Evolutionary conservation across 192 early-diverging fungal genomes (phyloP), one percentile per base, ranked within the genome.

Genomic region (Coemansia sp.): DNA sequence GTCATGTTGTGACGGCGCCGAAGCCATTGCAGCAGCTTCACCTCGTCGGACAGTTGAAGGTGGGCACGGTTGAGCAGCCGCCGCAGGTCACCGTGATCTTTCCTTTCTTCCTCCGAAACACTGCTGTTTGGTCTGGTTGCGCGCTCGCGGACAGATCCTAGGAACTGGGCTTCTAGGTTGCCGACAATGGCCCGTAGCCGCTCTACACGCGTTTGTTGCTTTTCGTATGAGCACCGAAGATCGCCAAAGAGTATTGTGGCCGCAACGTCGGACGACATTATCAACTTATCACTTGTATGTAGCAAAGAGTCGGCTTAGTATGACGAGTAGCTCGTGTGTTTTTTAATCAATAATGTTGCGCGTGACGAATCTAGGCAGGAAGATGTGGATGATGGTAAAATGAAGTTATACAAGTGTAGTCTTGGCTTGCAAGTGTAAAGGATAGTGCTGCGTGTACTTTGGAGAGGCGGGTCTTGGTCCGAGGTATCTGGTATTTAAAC

Each of bases 1-100:
- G 74, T 67, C 59, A 65, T 61, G 42, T 81, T 81, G 59, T 81
- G 79, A 5, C 79, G 70, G 2, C 79, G 74, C 13, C 79, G 48
- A 17, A 81, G 74, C 79, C 79, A 75, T 46, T 81, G 79, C 60
- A 76, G 62, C 41, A 71, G 32, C 62, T 69, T 76, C 56, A 81
- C 67, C n/a, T 81, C 79, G 53, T 76, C 74, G 14, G 70, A 70
- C 29, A 81, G 67, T 43, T 69, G 79, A 15, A 69, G 46, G 17
- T 74, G 67, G 2, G 79, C 64, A 19, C 70, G 64, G 53, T 63
- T 54, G 43, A 81, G 70, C 5, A 62, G 9, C 9, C 43, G 60
- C 38, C 79, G 70, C 50, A 81, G 62, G n/a, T 54, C 58, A 5
- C 73, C 74, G 34, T 81, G 79, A 13, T 55, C 23, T 38, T 62